Conservation (phyloP, 768 basidiomycete genomes). For the Tulasnella sp. region DNA sequence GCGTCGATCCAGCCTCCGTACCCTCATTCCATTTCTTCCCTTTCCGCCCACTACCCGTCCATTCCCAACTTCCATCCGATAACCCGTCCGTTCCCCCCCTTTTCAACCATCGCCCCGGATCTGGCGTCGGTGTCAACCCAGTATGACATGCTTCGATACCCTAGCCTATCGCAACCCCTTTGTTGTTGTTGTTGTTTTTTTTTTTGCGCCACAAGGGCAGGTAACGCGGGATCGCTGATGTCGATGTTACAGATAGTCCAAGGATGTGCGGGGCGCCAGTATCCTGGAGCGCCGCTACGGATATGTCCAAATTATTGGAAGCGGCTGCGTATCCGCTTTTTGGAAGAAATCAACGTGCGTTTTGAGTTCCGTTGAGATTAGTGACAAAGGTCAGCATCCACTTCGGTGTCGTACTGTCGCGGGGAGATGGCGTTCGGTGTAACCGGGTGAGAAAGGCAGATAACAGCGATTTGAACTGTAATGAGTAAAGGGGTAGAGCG, state of each 20-base stretch:
- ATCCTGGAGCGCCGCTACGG: constrained; percentile 47
- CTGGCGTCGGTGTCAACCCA: constrained; percentile 71
- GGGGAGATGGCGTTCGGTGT: neutral
- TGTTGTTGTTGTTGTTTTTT: constrained; percentile 29
- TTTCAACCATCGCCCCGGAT: constrained; percentile 83
- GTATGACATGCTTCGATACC: constrained; percentile 63
- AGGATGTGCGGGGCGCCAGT: constrained; percentile 41
- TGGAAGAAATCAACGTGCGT: constrained; percentile 77
- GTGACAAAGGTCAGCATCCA: constrained; percentile 78
- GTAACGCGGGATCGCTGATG: constrained; percentile 20
- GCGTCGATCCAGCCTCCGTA: constrained; percentile 18
- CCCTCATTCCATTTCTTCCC: constrained; percentile 22
- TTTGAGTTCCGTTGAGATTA: constrained; percentile 73
- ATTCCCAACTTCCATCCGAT: constrained; percentile 14
- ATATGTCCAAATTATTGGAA: constrained; percentile 48
- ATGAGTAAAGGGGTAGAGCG: neutral
- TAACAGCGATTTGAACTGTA: neutral
- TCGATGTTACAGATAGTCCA: constrained; percentile 23
- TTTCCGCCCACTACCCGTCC: constrained; percentile 17
- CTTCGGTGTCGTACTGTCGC: constrained; percentile 58
- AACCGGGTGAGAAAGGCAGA: neutral
- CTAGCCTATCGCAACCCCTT: constrained; percentile 37
- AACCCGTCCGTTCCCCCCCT: constrained; percentile 33
- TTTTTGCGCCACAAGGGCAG: constrained; percentile 22
- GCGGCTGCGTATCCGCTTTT: constrained; percentile 51